phyloP scores from a whole-genome alignment of 345 rosid species.

The Sisymbrium altissimum region DNA sequence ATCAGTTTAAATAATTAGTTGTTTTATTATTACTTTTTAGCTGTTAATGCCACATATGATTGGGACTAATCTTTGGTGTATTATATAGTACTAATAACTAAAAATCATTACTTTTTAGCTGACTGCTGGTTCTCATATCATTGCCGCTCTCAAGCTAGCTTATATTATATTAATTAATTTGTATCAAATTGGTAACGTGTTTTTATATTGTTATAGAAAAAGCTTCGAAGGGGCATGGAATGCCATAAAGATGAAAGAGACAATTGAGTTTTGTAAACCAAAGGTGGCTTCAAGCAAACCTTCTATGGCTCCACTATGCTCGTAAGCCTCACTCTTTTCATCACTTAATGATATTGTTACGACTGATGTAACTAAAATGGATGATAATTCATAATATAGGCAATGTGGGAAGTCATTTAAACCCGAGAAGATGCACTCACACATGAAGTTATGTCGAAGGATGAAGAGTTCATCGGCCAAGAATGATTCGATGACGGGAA shows the following conservation, averaged over 20 bases:
- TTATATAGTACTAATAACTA: neutral
- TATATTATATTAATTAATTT: neutral
- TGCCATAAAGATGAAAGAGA: constrained; percentile 38
- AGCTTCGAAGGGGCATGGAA: constrained; percentile 41
- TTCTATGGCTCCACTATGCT: constrained; percentile 53
- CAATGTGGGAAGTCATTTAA: constrained; percentile 70
- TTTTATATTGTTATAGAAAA: constrained; percentile 29
- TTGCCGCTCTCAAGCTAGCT: neutral
- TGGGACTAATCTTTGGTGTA: constrained; percentile 3
- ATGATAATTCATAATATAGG: constrained; percentile 38
- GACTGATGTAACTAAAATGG: neutral
- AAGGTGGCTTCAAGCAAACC: constrained; percentile 36
- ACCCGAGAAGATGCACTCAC: constrained; percentile 71
- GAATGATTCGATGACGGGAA: neutral
- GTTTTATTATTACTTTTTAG: no score
- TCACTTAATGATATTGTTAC: neutral
- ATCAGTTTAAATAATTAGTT: no score
- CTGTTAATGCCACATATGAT: neutral
- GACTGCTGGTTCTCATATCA: neutral
- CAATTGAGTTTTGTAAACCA: constrained; percentile 30
- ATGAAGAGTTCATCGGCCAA: constrained; percentile 34
- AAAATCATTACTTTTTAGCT: neutral
- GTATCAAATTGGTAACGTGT: constrained; percentile 10
- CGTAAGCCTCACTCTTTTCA: constrained; percentile 41
- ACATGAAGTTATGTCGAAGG: constrained; percentile 72